A percentile compares a stretch with the other conserved stretches of the same genome.
These are phyloP conservation scores for Phytophthora citrophthora DNA, from an alignment of 352 stramenopile genomes.

Conservation along the genomic window DNA sequence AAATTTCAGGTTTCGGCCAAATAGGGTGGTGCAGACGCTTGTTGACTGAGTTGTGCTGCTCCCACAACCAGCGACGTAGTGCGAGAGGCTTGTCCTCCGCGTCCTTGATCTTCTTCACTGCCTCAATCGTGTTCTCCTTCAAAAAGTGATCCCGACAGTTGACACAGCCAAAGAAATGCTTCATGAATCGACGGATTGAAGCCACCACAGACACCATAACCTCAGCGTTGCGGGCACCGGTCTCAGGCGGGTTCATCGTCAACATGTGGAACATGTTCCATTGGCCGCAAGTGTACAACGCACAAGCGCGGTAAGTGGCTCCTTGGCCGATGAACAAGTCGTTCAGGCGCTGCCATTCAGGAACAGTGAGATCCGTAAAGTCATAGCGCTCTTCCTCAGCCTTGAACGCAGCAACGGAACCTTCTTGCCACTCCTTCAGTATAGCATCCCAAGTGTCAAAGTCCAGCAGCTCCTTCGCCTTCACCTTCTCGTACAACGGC, in stretches of 20 bases:
- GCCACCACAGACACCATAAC: conserved; percentile 73
- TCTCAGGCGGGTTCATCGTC: conserved; percentile 70
- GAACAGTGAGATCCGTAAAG: conserved; percentile 50
- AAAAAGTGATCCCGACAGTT: conserved; percentile 85
- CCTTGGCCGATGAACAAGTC: conserved; percentile 74
- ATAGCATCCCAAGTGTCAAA: conserved; percentile 76
- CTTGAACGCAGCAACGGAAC: conserved; percentile 59
- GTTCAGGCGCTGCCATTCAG: conserved; percentile 72
- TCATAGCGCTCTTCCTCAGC: conserved; percentile 60
- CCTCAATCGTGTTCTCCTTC: conserved; percentile 72
- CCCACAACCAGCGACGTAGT: conserved; percentile 83
- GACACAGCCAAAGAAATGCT: conserved; percentile 86
- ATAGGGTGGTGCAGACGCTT: conserved; percentile 74
- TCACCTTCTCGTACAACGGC: conserved; percentile 54
- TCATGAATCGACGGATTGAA: conserved; percentile 83
- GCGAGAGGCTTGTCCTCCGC: conserved; percentile 71
- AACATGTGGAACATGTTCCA: conserved; percentile 92
- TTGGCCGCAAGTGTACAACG: conserved; percentile 83
- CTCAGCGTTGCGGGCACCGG: conserved; percentile 43
- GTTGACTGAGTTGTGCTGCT: conserved; percentile 88
- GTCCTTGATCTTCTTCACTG: conserved; percentile 65
- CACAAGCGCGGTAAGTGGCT: conserved; percentile 70
- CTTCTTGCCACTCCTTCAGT: conserved; percentile 64
- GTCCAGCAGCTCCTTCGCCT: conserved; percentile 63
- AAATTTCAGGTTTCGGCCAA: conserved; percentile 79